phyloP scores from a whole-genome alignment of 345 rosid genomes.

The Citropsis articulata region DNA sequence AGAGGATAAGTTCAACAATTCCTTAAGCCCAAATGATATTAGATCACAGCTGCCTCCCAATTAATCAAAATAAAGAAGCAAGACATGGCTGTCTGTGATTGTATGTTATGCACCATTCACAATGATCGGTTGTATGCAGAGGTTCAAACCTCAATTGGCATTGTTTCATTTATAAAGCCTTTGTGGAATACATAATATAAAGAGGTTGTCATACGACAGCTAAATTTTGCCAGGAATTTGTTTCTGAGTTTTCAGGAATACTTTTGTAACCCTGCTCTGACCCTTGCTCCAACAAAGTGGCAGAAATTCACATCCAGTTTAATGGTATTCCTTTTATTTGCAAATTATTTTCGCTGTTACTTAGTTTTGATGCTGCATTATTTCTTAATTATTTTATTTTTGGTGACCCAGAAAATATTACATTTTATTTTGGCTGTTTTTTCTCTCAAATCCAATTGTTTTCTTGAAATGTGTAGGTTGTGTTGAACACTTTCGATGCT shows the following conservation, averaged over 20 bases:
- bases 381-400: not conserved
- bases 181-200: conserved; percentile 1
- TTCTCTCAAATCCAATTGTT: conserved; percentile 7
- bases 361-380: not conserved
- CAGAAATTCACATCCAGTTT: conserved; percentile 83
- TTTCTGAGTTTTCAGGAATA: conserved; percentile 58
- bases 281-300: conserved; percentile 75
- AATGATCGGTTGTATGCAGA: not conserved
- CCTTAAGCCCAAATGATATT: too few relatives aligned
- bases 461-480: conserved; percentile 56
- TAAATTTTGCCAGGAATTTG: conserved; percentile 9
- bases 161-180: not conserved
- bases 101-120: not conserved
- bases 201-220: not conserved
- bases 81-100: not conserved
- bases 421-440: not conserved
- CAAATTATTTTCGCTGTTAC: conserved; percentile 4
- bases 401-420: not conserved
- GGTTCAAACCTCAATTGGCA: not conserved
- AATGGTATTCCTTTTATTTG: conserved; percentile 46
- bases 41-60: too few relatives aligned
- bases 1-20: too few relatives aligned
- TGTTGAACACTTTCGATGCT: conserved; percentile 86
- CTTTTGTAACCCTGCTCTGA: conserved; percentile 83
- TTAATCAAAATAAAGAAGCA: too few relatives aligned